Percentiles rank a stretch among this genome's conserved stretches.
Evolutionary conservation across 2,329 filamentous ascomycete genomes (phyloP).

Genomic region (Verticillium isaacii): DNA sequence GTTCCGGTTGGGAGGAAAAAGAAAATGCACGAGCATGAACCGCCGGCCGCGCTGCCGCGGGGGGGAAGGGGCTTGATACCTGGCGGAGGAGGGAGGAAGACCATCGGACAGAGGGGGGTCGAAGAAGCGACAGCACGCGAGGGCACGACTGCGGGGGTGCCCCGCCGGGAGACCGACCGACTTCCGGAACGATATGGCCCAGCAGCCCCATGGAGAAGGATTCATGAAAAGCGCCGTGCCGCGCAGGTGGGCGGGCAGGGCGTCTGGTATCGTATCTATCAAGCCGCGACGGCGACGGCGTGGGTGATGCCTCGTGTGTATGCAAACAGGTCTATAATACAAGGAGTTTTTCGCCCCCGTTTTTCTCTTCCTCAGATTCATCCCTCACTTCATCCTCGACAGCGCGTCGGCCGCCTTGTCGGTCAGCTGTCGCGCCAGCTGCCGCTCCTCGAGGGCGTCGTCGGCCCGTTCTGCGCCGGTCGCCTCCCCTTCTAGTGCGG

Average conservation of each 20-base stretch:
- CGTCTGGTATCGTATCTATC: neutral
- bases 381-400: constrained; percentile 36
- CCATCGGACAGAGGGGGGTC: too few species aligned
- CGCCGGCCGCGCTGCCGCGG: neutral
- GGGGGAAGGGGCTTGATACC: neutral
- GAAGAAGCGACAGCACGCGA: too few species aligned
- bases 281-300: neutral
- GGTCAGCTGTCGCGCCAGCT: constrained; percentile 39
- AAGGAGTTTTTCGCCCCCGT: neutral
- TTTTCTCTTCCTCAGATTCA: neutral
- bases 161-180: too few species aligned
- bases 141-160: too few species aligned
- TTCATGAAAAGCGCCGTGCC: neutral
- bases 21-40: constrained; percentile 8
- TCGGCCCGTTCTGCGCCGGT: constrained; percentile 15
- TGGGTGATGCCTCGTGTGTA: neutral
- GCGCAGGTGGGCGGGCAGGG: neutral
- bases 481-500: constrained; percentile 33
- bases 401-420: constrained; percentile 45
- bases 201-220: neutral
- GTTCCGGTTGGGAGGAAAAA: constrained; percentile 10
- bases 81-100: neutral
- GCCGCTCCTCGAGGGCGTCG: constrained; percentile 26
- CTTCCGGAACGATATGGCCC: neutral
- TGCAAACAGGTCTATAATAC: neutral